Percentiles rank a stretch among this genome's conserved stretches.
Evolutionary conservation across 2,329 filamentous ascomycete species (phyloP).

Genomic region (Claviceps sorghi): DNA sequence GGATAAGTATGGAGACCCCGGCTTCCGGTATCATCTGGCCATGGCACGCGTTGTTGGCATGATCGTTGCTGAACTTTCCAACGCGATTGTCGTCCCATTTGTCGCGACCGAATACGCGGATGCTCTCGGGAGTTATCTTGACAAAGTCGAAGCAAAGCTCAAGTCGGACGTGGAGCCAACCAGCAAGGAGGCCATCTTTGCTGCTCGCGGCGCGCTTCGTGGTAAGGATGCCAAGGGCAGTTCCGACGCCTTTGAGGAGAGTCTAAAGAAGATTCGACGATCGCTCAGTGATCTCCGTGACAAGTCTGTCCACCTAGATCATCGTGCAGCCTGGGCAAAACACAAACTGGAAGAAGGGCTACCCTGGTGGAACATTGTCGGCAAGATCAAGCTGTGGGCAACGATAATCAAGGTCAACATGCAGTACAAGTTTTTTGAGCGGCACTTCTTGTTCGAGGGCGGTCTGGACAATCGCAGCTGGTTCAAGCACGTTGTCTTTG

Average conservation of each 20-base stretch:
- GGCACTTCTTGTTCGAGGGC: slow-evolving; percentile 58
- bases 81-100: slow-evolving; percentile 48
- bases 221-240: slow-evolving; percentile 19
- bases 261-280: slow-evolving; percentile 24
- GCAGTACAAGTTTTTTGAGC: slow-evolving; percentile 73
- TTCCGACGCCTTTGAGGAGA: slow-evolving; percentile 23
- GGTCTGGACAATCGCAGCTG: slow-evolving; percentile 69
- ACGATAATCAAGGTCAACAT: slow-evolving; percentile 55
- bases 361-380: slow-evolving; percentile 68
- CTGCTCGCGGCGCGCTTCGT: slow-evolving; percentile 14
- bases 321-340: slow-evolving; percentile 25
- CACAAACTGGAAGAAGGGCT: slow-evolving; percentile 36
- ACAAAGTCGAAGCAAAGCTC: slow-evolving; percentile 35
- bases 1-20: slow-evolving; percentile 60
- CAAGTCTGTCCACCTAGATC: slow-evolving; percentile 31
- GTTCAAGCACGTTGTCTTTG: slow-evolving; percentile 95
- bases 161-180: slow-evolving; percentile 12
- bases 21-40: slow-evolving; percentile 50
- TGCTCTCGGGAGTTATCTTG: slow-evolving; percentile 37
- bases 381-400: slow-evolving; percentile 48
- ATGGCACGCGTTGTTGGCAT: slow-evolving; percentile 53
- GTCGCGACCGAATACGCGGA: slow-evolving; percentile 50
- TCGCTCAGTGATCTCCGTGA: slow-evolving; percentile 23
- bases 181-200: slow-evolving; percentile 18
- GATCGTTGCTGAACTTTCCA: slow-evolving; percentile 44